Evolutionary conservation across 805 yeast species (phyloP), one percentile per base, ranked within the genome.

Genomic region (Zygosaccharomyces pseudorouxii): DNA sequence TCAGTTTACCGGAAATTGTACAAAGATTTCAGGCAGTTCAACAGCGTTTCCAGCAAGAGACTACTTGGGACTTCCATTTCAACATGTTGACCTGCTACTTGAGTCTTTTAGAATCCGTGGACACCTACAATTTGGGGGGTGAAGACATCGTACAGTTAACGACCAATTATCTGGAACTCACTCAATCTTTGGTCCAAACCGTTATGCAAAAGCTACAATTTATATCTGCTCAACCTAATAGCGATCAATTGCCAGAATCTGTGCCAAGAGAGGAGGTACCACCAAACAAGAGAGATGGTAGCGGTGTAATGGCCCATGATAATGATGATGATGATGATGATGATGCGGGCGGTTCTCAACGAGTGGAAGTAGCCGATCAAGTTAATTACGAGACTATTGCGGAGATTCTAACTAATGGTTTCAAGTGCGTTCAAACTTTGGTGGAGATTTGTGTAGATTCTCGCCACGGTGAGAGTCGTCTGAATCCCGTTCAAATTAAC

Each of bases 41-140:
- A 5, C 44, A 48, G 3, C 42, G 47, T 11, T 62, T 52, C 43
- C 47, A 46, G 18, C 43, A 49, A 9, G 44, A 46, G 10, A 47
- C 54, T 6, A 55, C 62, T 1, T 67, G 71, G 71, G 71, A 67
- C 47, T 52, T 66, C 9, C 55, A 58, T 36, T 63, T 55, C 41
- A 66, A 67, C 51, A 54, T 64, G 38, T 42, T 65, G 36, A 60
- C 59, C 4, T 61, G 62, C 25, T 61, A 63, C 29, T 42, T 55
- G 23, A 51, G 58, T 11, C 45, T 57, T 11, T 36, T 64, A 14
- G 69, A 63, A 49, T 53, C 61, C 16, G 35, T 46, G 11, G 54
- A 49, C 18, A 46, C 39, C 10, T 48, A 46, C 23, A 19, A 29
- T 2, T 30, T 53, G 7, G 27, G 46, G 11, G 58, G 61, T 20